Evolutionary conservation across 148 eudicot genomes (phyloP).

Genomic region (Limonium bicolor): DNA sequence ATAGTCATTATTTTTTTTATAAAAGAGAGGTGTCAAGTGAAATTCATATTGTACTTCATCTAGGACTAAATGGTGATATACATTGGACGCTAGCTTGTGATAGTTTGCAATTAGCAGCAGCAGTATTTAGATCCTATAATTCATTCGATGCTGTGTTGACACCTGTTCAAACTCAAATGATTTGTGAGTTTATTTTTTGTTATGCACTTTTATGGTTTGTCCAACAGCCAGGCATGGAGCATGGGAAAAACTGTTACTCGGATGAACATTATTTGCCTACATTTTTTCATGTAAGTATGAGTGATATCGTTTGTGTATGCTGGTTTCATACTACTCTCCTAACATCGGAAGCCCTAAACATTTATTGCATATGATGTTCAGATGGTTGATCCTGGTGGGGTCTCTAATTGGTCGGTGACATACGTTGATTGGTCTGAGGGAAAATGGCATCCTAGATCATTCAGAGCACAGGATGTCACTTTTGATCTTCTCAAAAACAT

Average conservation of each 20-base stretch:
- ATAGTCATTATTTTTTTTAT: too few species aligned
- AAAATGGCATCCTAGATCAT: conserved; percentile 6
- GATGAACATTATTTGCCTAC: conserved; percentile 7
- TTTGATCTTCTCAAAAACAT: conserved; percentile 5
- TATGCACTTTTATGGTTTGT: too few species aligned
- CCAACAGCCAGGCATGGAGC: conserved; percentile 8
- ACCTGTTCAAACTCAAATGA: too few species aligned
- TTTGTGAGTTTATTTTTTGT: too few species aligned
- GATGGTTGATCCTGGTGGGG: conserved; percentile 5
- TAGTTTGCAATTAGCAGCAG: too few species aligned
- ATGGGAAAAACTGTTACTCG: conserved; percentile 5
- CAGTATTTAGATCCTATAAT: too few species aligned
- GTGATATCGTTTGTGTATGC: neutral
- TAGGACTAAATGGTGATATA: too few species aligned
- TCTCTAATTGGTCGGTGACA: conserved; percentile 5
- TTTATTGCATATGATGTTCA: neutral
- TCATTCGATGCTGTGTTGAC: too few species aligned
- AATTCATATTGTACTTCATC: too few species aligned
- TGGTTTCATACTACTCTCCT: neutral
- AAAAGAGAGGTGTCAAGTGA: too few species aligned
- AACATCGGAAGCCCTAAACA: neutral
- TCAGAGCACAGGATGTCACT: conserved; percentile 2
- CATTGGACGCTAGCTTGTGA: too few species aligned
- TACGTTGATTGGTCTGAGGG: conserved; percentile 7
- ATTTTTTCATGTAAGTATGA: conserved; percentile 2